phyloP scores from a whole-genome alignment of 2,329 filamentous ascomycete species.

The Trichoderma semiorbis region DNA sequence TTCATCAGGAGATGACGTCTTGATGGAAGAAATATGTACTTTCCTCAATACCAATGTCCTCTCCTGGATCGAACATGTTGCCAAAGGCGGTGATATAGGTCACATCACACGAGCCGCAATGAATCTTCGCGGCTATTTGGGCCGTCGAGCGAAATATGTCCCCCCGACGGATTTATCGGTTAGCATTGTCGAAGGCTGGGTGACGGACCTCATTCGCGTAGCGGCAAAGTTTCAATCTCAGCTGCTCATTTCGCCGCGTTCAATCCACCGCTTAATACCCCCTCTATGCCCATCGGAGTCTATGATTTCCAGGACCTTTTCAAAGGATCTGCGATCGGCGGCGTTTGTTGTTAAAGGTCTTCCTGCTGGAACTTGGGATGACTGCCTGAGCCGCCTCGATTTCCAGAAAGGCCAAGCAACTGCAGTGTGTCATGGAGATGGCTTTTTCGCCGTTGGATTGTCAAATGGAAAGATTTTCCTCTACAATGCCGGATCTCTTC shows the following conservation, averaged over 20 bases:
- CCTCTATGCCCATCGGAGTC: background rate
- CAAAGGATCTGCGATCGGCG: background rate
- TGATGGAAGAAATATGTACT: background rate
- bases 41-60: background rate
- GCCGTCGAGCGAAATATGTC: background rate
- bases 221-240: background rate
- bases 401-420: background rate
- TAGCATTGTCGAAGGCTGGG: background rate
- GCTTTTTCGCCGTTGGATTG: background rate
- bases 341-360: background rate
- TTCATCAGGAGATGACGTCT: background rate
- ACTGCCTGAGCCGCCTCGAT: background rate
- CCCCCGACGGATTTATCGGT: background rate
- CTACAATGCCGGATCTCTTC: background rate
- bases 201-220: background rate
- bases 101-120: background rate
- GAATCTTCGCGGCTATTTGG: background rate
- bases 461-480: background rate
- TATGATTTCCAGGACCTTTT: background rate
- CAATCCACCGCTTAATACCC: conserved; percentile 3
- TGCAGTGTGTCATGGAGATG: background rate
- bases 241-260: background rate
- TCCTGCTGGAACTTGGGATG: background rate
- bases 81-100: background rate
- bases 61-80: conserved; percentile 4